Conservation (phyloP, 2,329 filamentous ascomycete genomes). For the Colletotrichum agaves region DNA sequence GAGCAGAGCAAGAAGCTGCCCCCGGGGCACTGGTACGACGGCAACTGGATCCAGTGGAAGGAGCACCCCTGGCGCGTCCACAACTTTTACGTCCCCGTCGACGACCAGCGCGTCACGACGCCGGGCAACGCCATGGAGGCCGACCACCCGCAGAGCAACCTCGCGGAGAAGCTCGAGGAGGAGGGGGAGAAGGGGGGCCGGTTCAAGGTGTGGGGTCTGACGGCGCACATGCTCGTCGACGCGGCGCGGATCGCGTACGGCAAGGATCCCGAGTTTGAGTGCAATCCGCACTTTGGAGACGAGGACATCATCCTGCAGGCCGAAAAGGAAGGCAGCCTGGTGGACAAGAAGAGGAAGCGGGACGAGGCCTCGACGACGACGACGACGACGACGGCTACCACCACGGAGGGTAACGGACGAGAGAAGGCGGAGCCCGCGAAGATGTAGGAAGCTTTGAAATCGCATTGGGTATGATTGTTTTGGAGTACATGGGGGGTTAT, state of each 20-base stretch:
- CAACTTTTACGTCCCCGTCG: conserved; percentile 89
- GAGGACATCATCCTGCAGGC: conserved; percentile 60
- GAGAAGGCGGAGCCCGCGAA: conserved; percentile 38
- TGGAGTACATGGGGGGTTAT: not conserved
- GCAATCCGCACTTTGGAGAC: conserved; percentile 65
- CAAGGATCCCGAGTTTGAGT: conserved; percentile 85
- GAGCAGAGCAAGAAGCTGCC: conserved; percentile 52
- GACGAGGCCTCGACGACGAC: conserved; percentile 40
- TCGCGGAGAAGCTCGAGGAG: conserved; percentile 58
- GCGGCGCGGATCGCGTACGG: conserved; percentile 86
- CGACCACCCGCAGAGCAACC: conserved; percentile 54
- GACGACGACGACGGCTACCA: conserved; percentile 43
- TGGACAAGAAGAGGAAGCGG: conserved; percentile 54
- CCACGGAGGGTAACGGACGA: conserved; percentile 32
- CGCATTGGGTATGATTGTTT: not conserved
- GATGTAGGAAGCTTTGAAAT: conserved; percentile 22
- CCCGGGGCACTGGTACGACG: conserved; percentile 82
- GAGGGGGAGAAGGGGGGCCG: conserved; percentile 60
- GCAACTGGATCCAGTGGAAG: conserved; percentile 84
- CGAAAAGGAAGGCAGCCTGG: conserved; percentile 56
- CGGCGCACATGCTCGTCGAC: conserved; percentile 89
- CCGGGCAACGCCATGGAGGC: conserved; percentile 51
- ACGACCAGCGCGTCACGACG: conserved; percentile 74
- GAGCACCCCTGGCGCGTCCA: conserved; percentile 85
- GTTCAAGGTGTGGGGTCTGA: conserved; percentile 96